A percentile compares a stretch with the other conserved stretches of the same genome.
These are phyloP conservation scores for Pseudofabraea citricarpa DNA, from an alignment of 2,329 filamentous ascomycete genomes.

Conservation along the genomic window DNA sequence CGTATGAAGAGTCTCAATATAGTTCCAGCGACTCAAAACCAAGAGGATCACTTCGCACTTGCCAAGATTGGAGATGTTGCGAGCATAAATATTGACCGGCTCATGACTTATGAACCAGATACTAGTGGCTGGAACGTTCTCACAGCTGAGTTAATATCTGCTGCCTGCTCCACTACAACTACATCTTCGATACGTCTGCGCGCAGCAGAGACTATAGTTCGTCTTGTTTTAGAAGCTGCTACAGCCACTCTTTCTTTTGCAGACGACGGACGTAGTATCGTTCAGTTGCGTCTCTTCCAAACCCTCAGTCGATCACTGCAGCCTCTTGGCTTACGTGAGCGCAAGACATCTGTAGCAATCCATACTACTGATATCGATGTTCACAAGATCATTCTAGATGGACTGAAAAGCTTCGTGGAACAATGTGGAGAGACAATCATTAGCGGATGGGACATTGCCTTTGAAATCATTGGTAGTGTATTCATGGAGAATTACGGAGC, in stretches of 20 bases:
- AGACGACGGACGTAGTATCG: constrained; percentile 46
- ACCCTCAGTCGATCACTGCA: constrained; percentile 59
- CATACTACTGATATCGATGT: constrained; percentile 70
- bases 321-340: constrained; percentile 50
- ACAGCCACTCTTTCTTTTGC: constrained; percentile 49
- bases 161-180: constrained; percentile 42
- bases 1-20: constrained; percentile 41
- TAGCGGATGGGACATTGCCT: constrained; percentile 80
- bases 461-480: constrained; percentile 79
- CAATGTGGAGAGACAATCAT: constrained; percentile 80
- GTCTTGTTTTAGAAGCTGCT: constrained; percentile 52
- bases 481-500: constrained; percentile 47
- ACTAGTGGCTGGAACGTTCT: constrained; percentile 74
- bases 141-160: constrained; percentile 46
- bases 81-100: constrained; percentile 67
- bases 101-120: constrained; percentile 62
- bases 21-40: constrained; percentile 45
- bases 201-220: constrained; percentile 61
- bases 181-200: constrained; percentile 49
- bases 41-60: constrained; percentile 63
- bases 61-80: constrained; percentile 71
- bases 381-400: constrained; percentile 74
- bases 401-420: constrained; percentile 77
- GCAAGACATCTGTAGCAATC: constrained; percentile 49
- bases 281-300: constrained; percentile 69